Evolutionary conservation across 1,284 basidiomycete species (phyloP).

Genomic region (Golubevia pallescens): DNA sequence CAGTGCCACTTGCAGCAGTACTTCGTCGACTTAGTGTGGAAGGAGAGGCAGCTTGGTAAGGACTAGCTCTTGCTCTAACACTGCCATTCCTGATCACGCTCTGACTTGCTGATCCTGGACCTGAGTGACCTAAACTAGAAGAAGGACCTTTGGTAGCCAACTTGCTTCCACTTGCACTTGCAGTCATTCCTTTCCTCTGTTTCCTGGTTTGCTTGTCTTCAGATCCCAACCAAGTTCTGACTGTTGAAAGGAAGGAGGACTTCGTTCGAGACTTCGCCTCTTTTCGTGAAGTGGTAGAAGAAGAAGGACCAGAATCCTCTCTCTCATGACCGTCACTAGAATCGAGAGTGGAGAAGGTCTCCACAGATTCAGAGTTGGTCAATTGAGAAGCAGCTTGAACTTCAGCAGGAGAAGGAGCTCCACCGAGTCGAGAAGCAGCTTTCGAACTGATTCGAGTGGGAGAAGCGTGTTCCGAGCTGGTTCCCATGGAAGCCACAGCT

Average conservation of each 20-base stretch:
- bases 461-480: not conserved
- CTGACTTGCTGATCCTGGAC: conserved; percentile 9
- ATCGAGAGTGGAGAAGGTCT: conserved; percentile 43
- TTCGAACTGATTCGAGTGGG: not conserved
- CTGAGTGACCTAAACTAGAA: conserved; percentile 4
- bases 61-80: not conserved
- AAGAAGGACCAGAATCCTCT: conserved; percentile 11
- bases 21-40: not conserved
- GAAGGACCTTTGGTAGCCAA: not conserved
- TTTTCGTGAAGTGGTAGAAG: conserved; percentile 6
- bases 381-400: conserved; percentile 1
- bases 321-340: conserved; percentile 8
- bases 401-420: not conserved
- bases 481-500: conserved; percentile 13
- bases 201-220: conserved; percentile 34
- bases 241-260: conserved; percentile 43
- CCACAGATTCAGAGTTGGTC: conserved; percentile 28
- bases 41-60: conserved; percentile 3
- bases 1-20: conserved; percentile 11
- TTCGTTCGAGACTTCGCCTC: conserved; percentile 25
- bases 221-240: conserved; percentile 45
- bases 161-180: not conserved
- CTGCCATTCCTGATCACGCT: conserved; percentile 2
- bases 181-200: conserved; percentile 20
- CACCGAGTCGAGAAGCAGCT: not conserved